Base-by-base conservation (phyloP, 2,329 filamentous ascomycete genomes). In the Fusarium sp. region DNA sequence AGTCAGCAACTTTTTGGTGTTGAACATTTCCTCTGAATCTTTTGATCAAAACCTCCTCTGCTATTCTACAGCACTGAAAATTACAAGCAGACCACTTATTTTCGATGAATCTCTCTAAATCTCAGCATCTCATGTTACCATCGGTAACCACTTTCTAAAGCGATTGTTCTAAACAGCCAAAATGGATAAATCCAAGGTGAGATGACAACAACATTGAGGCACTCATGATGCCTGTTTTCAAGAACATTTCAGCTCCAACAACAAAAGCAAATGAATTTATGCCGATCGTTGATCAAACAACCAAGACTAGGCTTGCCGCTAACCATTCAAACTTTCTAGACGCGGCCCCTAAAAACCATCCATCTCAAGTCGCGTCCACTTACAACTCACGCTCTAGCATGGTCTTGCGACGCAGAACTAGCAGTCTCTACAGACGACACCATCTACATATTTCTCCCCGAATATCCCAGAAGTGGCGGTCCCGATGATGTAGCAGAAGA, bases 321-420 rank as follows among this genome's bases (percentile, higher is more conserved):
- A 28, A 57, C 31, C 12, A 12, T 22, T 25, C 31, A 4, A 24
- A 35, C 29, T 13, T 15, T 29, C 4, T 68, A 81, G 76, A 77
- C 78, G 40, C 78, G 81, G 7, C 81, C 81, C 1, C 76, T 87
- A 8, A 80, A 81, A 64, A 75, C 79, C 4, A 74, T 84, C 22
- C 70, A 74, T 42, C 72, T 84, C 19, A 74, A 74, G 34, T 77
- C 79, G 10, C 74, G 80, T 5, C 79, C 81, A 15, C 72, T 81
- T 57, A 78, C 79, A 26, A 76, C 76, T 5, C 78, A 79, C 54
- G 74, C 77, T 2, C 63, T 80, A 8, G 69, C 81, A 32, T 87
- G 84, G 81, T 87, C 85, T 22, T 81, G 81, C 59, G 85, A 87
- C 49, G 83, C 80, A 24, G 85, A 86, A 66, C 76, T 87, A 6